phyloP scores from a whole-genome alignment of 805 yeast species.

The Candida qinlingensis region DNA sequence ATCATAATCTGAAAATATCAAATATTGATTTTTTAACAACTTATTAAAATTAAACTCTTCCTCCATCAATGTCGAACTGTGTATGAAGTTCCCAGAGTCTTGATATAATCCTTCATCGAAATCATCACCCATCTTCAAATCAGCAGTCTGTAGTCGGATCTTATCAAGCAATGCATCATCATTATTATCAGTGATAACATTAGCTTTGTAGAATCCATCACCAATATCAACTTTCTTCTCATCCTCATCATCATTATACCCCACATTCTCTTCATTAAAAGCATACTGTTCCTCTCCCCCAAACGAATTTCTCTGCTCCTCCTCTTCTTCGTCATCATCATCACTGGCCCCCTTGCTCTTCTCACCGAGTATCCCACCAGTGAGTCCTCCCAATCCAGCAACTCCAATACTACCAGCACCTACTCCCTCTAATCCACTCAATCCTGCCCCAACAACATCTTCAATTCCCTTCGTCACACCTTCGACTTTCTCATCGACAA shows the following conservation, averaged over 20 bases:
- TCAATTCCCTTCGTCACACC: neutral
- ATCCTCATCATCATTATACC: neutral
- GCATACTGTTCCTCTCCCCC: too few relatives aligned
- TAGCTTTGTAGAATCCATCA: conserved; percentile 16
- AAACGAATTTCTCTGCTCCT: too few relatives aligned
- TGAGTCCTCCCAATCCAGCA: too few relatives aligned
- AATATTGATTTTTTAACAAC: conserved; percentile 51
- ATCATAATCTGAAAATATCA: conserved; percentile 55
- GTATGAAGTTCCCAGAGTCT: conserved; percentile 15
- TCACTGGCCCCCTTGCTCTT: neutral
- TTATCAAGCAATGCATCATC: conserved; percentile 29
- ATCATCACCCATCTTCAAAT: conserved; percentile 22
- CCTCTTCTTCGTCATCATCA: neutral
- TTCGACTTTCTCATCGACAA: neutral
- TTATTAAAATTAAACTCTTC: conserved; percentile 52
- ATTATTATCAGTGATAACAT: conserved; percentile 13
- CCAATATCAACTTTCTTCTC: neutral
- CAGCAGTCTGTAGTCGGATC: conserved; percentile 38
- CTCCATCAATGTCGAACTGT: conserved; percentile 19
- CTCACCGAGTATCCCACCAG: too few relatives aligned
- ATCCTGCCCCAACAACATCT: neutral
- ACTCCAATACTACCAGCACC: too few relatives aligned
- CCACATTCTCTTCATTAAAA: too few relatives aligned
- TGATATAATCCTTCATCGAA: conserved; percentile 22
- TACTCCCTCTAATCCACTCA: too few relatives aligned